Base-by-base conservation (phyloP, 2,329 filamentous ascomycete genomes). In the Macroventuria anomochaeta region DNA sequence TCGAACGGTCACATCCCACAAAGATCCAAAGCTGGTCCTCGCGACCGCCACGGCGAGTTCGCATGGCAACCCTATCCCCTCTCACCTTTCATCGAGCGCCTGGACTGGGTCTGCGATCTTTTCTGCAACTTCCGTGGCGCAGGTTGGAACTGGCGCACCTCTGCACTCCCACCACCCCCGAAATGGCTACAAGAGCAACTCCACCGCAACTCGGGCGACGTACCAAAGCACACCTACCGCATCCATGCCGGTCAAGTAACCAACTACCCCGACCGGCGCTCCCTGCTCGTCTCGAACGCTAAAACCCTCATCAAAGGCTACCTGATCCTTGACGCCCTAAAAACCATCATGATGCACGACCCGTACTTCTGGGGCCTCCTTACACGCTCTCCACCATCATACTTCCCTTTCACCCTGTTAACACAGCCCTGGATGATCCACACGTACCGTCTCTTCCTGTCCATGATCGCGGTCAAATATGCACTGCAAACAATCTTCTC, bases 321-420 rank as follows among this genome's bases (percentile, higher is more conserved):
- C 68, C 59, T 95, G 11, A 56, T 83, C 7, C 77, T 96, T 7
- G 93, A 97, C 72, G 53, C 85, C 6, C 73, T 90, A 46, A 89
- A 89, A 65, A 81, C 86, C 1, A 58, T 85, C 57, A 87, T 91
- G 77, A 86, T 88, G 62, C 83, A 84, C 46, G 93, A 97, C 65
- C 87, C 88, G 0, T 96, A 93, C 76, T 96, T 93, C 74, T 81
- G 81, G 74, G 80, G 80, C 34, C 67, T 86, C 53, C 73, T 46
- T 55, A 71, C 75, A 75, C 78, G 47, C 67, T 72, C 53, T 65
- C 73, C 65, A 61, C 80, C 59, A 57, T 77, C 54, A 73, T 86
- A 54, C 46, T 77, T 68, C 62, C 81, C 72, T 67, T 83, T 52
- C 23, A 68, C 68, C 15, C 53, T 67, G 18, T 62, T 83, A 3